phyloP scores from a whole-genome alignment of 1,284 basidiomycete species.

The Ganoderma resinaceum region DNA sequence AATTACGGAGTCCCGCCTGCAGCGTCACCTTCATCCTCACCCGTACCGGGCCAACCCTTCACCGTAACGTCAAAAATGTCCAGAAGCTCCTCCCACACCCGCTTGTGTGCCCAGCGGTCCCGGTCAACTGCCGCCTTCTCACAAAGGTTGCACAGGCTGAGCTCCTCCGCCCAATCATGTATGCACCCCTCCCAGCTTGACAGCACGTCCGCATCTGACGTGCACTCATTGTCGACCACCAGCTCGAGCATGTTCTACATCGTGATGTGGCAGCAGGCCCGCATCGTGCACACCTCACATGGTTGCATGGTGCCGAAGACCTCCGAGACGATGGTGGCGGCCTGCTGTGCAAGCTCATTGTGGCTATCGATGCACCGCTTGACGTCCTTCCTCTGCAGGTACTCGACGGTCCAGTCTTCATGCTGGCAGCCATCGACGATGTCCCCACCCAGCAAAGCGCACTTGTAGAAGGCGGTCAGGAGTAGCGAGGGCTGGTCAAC shows the following conservation, averaged over 20 bases:
- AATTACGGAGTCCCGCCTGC: not conserved
- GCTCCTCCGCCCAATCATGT: not conserved
- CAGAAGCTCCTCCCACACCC: not conserved
- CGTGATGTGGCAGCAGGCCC: not conserved
- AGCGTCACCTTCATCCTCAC: not conserved
- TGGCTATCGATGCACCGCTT: constrained; percentile 4
- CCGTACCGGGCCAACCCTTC: not conserved
- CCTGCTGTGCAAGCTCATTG: not conserved
- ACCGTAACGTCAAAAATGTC: not conserved
- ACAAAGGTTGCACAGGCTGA: not conserved
- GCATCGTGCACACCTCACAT: not conserved
- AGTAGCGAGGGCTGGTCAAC: constrained; percentile 7
- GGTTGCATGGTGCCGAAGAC: not conserved
- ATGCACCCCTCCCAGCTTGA: not conserved
- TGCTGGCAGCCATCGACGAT: constrained; percentile 5
- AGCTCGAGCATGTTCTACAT: not conserved
- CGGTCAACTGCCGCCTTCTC: not conserved
- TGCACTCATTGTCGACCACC: not conserved
- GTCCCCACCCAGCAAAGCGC: constrained; percentile 5
- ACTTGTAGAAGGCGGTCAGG: constrained; percentile 12
- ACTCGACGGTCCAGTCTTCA: constrained; percentile 7
- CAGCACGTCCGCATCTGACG: not conserved
- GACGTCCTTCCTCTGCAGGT: constrained; percentile 6
- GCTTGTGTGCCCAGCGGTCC: not conserved
- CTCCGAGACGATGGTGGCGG: not conserved